A percentile compares a stretch with the other conserved stretches of the same genome.
These are phyloP conservation scores for Sisymbrium altissimum DNA, from an alignment of 345 rosid genomes.

Conservation along the genomic window DNA sequence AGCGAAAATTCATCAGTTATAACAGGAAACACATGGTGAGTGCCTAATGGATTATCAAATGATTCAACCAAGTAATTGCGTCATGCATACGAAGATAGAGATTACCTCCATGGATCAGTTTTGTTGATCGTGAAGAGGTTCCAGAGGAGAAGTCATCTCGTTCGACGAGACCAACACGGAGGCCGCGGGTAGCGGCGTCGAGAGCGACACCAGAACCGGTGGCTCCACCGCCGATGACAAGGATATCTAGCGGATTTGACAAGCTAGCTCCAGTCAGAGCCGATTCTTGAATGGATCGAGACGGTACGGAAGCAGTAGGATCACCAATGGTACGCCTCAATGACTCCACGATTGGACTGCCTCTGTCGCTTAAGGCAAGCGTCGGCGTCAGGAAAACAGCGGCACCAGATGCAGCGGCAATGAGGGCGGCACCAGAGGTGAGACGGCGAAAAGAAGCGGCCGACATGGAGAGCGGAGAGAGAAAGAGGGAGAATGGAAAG, in stretches of 20 bases:
- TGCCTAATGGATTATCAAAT: too few relatives aligned
- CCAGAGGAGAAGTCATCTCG: too few relatives aligned
- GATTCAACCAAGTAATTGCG: too few relatives aligned
- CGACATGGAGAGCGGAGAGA: constrained; percentile 35
- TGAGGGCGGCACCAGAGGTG: constrained; percentile 40
- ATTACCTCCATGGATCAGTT: constrained; percentile 91
- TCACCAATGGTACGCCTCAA: constrained; percentile 45
- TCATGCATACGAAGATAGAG: not conserved
- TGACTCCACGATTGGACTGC: constrained; percentile 36
- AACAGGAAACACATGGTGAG: too few relatives aligned
- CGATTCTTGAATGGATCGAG: constrained; percentile 59
- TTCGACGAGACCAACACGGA: too few relatives aligned
- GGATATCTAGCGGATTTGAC: constrained; percentile 64
- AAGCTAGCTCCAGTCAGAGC: constrained; percentile 47
- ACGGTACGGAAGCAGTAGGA: constrained; percentile 50
- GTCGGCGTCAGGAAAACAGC: constrained; percentile 30
- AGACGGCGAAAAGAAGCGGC: constrained; percentile 52
- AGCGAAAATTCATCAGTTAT: too few relatives aligned
- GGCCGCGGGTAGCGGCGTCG: too few relatives aligned
- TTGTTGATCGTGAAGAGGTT: constrained; percentile 91
- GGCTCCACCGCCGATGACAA: constrained; percentile 92
- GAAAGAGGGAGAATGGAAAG: not conserved
- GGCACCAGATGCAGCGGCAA: constrained; percentile 38
- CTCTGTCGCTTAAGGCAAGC: constrained; percentile 52
- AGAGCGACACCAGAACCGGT: constrained; percentile 86